Evolutionary conservation across 768 basidiomycete species (phyloP).

Genomic region (Roridomyces roridus): DNA sequence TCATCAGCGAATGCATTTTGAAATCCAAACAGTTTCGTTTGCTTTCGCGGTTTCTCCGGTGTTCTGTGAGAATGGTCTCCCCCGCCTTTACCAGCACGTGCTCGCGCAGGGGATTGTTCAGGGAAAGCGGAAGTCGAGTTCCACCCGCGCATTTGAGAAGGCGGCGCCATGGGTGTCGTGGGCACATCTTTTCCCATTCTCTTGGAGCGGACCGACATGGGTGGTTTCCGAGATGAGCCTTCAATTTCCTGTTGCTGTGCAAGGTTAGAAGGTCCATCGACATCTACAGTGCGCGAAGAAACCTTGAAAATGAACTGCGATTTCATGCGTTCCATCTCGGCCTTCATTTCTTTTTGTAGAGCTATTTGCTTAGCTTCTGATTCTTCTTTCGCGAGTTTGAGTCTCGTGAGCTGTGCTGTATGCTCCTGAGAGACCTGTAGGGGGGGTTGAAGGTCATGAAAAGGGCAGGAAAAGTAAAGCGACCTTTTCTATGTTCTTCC

Average conservation of each 20-base stretch:
- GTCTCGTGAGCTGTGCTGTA: slow-evolving; percentile 56
- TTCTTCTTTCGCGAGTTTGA: slow-evolving; percentile 67
- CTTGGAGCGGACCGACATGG: slow-evolving; percentile 52
- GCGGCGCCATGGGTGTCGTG: slow-evolving; percentile 45
- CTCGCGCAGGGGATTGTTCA: slow-evolving; percentile 40
- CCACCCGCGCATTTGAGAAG: slow-evolving; percentile 47
- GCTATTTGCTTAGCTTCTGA: slow-evolving; percentile 60
- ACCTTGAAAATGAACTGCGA: slow-evolving; percentile 77
- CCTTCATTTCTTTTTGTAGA: slow-evolving; percentile 66
- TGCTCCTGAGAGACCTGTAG: slow-evolving; percentile 64
- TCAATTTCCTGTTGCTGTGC: slow-evolving; percentile 74
- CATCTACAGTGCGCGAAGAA: slow-evolving; percentile 5
- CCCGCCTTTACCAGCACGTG: slow-evolving; percentile 27
- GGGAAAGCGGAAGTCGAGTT: slow-evolving; percentile 29
- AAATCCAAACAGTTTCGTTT: slow-evolving; percentile 54
- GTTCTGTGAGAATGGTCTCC: slow-evolving; percentile 32
- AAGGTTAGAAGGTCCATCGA: slow-evolving; percentile 9
- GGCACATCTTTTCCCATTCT: slow-evolving; percentile 42
- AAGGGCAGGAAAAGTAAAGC: not conserved
- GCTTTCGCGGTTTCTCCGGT: slow-evolving; percentile 40
- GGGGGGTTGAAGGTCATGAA: slow-evolving; percentile 7
- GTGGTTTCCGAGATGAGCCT: slow-evolving; percentile 55
- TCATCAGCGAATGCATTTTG: slow-evolving; percentile 57
- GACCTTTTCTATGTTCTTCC: slow-evolving; percentile 75
- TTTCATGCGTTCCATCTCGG: slow-evolving; percentile 71